These are phyloP conservation scores for Colletotrichum eleusines DNA, from an alignment of 2,329 filamentous ascomycete species.

Conservation along the genomic window DNA sequence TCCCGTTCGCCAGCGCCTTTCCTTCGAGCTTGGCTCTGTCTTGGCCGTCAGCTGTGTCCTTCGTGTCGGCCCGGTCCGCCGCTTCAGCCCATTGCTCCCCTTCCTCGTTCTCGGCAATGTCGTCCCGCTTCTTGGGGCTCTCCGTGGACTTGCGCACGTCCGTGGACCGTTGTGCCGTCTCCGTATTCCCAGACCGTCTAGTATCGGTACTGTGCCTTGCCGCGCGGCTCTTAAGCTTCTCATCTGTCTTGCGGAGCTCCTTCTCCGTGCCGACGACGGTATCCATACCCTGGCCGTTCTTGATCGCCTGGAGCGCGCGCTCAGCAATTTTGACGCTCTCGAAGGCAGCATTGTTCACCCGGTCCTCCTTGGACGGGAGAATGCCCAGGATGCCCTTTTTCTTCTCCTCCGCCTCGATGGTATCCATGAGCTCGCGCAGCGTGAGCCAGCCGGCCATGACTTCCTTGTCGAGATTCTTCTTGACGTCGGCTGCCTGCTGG, in stretches of 20 bases:
- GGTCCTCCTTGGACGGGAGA: constrained; percentile 51
- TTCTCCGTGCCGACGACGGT: constrained; percentile 47
- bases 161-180: background rate
- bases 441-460: constrained; percentile 57
- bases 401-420: constrained; percentile 51
- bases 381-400: constrained; percentile 52
- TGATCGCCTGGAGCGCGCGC: constrained; percentile 59
- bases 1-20: background rate
- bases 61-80: constrained; percentile 12
- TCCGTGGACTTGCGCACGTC: constrained; percentile 21
- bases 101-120: constrained; percentile 27
- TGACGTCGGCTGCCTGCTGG: constrained; percentile 50
- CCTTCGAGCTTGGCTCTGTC: background rate
- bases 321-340: constrained; percentile 63
- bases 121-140: background rate
- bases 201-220: constrained; percentile 32
- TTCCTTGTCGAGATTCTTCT: constrained; percentile 47
- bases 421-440: constrained; percentile 55
- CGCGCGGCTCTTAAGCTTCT: constrained; percentile 39
- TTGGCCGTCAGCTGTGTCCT: background rate
- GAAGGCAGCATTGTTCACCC: constrained; percentile 59
- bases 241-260: constrained; percentile 43
- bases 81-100: constrained; percentile 23
- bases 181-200: constrained; percentile 17
- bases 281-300: constrained; percentile 57